Evolutionary conservation across 2,329 filamentous ascomycete genomes (phyloP).

Genomic region (Pseudocercospora cruenta): DNA sequence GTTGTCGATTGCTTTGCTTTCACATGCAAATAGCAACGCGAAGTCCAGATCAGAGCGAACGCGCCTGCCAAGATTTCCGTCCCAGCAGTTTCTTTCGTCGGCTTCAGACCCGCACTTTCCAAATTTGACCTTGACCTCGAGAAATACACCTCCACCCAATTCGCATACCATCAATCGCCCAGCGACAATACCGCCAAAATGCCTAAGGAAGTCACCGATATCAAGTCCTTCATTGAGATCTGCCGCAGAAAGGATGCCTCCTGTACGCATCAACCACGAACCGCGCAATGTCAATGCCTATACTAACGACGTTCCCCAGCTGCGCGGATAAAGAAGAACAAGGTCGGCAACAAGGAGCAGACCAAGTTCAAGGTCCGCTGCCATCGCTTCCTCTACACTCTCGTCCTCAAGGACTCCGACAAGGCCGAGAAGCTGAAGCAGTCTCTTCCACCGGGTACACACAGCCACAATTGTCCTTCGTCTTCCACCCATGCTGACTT

Average conservation of each 20-base stretch:
- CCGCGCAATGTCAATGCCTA: background rate
- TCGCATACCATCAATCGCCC: slow-evolving; percentile 16
- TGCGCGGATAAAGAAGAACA: slow-evolving; percentile 78
- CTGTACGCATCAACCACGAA: slow-evolving; percentile 68
- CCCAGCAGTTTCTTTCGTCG: background rate
- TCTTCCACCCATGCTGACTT: background rate
- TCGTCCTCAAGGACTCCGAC: slow-evolving; percentile 96
- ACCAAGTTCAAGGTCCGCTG: slow-evolving; percentile 99
- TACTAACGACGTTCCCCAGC: slow-evolving; percentile 40
- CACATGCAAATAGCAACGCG: slow-evolving; percentile 4
- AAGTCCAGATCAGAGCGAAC: background rate
- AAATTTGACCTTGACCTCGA: slow-evolving; percentile 20
- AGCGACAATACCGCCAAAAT: slow-evolving; percentile 66
- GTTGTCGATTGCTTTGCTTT: background rate
- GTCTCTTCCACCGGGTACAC: slow-evolving; percentile 88
- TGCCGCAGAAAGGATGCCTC: slow-evolving; percentile 99
- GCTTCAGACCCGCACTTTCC: slow-evolving; percentile 16
- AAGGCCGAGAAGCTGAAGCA: slow-evolving; percentile 99
- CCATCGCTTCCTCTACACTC: slow-evolving; percentile 88
- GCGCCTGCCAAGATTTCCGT: slow-evolving; percentile 18
- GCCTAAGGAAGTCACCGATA: slow-evolving; percentile 97
- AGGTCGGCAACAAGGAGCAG: slow-evolving; percentile 69
- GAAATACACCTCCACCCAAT: slow-evolving; percentile 7
- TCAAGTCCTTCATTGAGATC: slow-evolving; percentile 99
- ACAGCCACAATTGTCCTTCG: background rate